Conservation (phyloP, 1,139 yeast species). For the Candida neerlandica region DNA sequence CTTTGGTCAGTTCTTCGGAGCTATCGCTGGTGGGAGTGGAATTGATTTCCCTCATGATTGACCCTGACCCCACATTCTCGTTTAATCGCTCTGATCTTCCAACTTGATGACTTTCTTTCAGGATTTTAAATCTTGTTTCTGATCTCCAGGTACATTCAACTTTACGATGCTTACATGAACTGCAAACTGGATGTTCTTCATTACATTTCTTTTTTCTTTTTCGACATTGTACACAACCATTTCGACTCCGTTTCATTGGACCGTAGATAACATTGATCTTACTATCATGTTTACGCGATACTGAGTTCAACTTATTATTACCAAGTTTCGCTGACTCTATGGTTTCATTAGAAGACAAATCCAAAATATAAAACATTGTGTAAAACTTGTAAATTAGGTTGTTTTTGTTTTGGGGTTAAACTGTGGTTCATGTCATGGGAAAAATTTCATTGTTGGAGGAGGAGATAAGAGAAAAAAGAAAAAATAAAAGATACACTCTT, state of each 20-base stretch:
- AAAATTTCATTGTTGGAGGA: background rate
- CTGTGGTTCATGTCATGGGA: background rate
- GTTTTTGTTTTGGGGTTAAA: background rate
- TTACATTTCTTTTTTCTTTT: conserved; percentile 29
- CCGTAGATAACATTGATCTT: conserved; percentile 8
- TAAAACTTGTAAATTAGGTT: background rate
- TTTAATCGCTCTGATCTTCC: background rate
- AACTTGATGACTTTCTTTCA: background rate
- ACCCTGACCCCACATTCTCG: background rate
- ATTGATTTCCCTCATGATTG: background rate
- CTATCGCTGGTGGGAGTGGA: background rate
- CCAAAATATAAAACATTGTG: conserved; percentile 12
- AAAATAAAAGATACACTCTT: no score
- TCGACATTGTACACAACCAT: conserved; percentile 23
- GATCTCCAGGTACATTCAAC: conserved; percentile 22
- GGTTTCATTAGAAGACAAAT: conserved; percentile 13
- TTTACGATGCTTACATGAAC: conserved; percentile 24
- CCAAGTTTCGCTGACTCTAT: conserved; percentile 6
- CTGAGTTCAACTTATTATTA: conserved; percentile 1
- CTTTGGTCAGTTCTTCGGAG: background rate
- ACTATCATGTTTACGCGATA: background rate
- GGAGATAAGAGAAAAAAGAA: no score
- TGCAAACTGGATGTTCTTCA: conserved; percentile 29
- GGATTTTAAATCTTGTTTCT: conserved; percentile 8
- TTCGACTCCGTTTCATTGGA: conserved; percentile 18